Percentiles rank a stretch among this genome's conserved stretches.
These are phyloP conservation scores for Nepenthes mirabilis DNA, from an alignment of 148 eudicot genomes.

Conservation along the genomic window DNA sequence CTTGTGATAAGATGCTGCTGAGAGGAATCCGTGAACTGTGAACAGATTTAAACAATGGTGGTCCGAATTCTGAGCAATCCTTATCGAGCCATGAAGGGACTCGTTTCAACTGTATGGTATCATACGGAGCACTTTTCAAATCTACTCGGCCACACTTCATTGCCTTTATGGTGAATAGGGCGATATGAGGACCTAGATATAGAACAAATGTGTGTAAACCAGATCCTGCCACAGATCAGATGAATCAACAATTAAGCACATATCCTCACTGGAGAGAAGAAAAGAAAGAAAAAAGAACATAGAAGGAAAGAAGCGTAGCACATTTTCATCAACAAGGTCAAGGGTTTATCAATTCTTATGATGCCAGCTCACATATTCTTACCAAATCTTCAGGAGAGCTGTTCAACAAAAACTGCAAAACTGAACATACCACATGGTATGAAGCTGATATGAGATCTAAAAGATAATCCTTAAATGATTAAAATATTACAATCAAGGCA, in stretches of 20 bases:
- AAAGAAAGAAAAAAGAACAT: no score
- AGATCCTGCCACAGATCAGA: constrained; percentile 44
- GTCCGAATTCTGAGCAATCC: constrained; percentile 81
- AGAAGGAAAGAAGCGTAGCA: no score
- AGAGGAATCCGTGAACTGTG: constrained; percentile 63
- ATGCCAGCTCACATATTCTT: no score
- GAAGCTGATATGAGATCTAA: no score
- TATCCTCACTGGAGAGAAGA: not conserved
- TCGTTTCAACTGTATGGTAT: constrained; percentile 76
- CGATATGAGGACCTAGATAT: constrained; percentile 94
- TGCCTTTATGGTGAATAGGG: constrained; percentile 88
- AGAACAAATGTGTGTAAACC: constrained; percentile 97
- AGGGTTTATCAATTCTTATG: no score
- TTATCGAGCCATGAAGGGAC: constrained; percentile 92
- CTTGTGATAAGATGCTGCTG: constrained; percentile 81
- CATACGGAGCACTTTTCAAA: constrained; percentile 86
- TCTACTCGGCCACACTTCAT: constrained; percentile 94
- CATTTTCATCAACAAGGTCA: no score
- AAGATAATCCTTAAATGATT: no score
- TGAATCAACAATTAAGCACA: not conserved
- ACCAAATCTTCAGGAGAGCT: no score
- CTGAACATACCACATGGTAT: no score
- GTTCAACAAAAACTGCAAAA: no score
- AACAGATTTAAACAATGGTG: constrained; percentile 44
- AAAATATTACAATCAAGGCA: no score